These are phyloP conservation scores for Flaveria bidentis DNA, from an alignment of 129 eudicot genomes.

Conservation along the genomic window DNA sequence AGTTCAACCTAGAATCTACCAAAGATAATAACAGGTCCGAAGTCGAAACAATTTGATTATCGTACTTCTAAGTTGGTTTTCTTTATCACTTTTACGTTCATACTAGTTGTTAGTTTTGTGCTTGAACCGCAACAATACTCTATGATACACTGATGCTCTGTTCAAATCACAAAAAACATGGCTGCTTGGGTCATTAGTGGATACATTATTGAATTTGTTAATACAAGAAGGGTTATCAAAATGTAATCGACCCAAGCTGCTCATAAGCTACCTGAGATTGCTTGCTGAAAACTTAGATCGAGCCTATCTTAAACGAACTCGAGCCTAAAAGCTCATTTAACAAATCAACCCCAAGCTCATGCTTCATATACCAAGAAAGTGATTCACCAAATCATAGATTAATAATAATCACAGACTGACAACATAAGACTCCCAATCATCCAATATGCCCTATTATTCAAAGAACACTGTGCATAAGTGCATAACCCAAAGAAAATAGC, in stretches of 20 bases:
- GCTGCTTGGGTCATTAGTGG: too few species aligned
- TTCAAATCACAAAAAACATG: too few species aligned
- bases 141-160: background rate
- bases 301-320: too few species aligned
- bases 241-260: too few species aligned
- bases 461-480: background rate
- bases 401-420: background rate
- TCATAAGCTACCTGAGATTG: background rate
- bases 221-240: too few species aligned
- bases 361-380: background rate
- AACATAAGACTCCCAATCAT: background rate
- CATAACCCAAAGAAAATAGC: too few species aligned
- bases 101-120: background rate
- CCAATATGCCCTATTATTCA: background rate
- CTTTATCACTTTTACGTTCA: conserved; percentile 1
- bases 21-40: background rate
- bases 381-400: background rate
- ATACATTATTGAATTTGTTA: too few species aligned
- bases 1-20: conserved; percentile 16
- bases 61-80: background rate
- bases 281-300: too few species aligned
- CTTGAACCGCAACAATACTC: background rate
- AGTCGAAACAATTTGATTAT: background rate
- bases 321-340: too few species aligned
- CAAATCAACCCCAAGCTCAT: too few species aligned